Base-by-base conservation (phyloP, 495 filamentous ascomycete genomes). In the Viridothelium virens region DNA sequence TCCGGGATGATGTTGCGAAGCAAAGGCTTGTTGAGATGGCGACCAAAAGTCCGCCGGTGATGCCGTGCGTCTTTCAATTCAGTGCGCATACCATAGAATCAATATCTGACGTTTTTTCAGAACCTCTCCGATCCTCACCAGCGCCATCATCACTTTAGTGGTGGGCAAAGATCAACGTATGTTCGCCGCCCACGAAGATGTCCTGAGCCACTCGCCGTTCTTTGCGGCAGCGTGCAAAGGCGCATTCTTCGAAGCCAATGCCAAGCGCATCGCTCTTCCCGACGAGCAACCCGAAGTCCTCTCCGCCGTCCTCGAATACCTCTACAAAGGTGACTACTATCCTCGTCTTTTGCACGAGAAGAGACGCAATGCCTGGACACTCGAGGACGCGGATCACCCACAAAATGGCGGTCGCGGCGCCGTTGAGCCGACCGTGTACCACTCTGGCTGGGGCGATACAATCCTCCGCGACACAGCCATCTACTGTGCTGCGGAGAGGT, bases 391-490 rank as follows among this genome's bases (percentile, higher is more conserved):
- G 56, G 67, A 63, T 18, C 64, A 68, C 63, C 67, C 59, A 18
- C 53, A 59, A 14, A 59, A 59, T 59, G 61, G 48, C 62, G 66
- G 61, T 41, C 71, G 56, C 11, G 41, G 61, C 56, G 37, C 63
- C 62, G 53, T 62, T 41, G 61, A 64, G 11, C 82, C 89, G 16
- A 92, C 90, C 11, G 78, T 93, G 67, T 91, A 85, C 68, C 86
- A 89, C 70, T 79, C 82, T 61, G 81, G 77, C 56, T 81, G 85
- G 56, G 84, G 86, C 61, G 86, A 83, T 61, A 81, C 87, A 34
- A 83, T 96, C 66, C 78, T 97, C 56, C 89, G 88, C 70, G 92
- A 96, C 78, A 96, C 92, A 2, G 87, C 89, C 77, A 85, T 97
- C 70, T 96, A 96, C 78, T 96, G 91, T 75, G 85, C 91, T 0